Evolutionary conservation across 2,329 filamentous ascomycete genomes (phyloP), one percentile per base, ranked within the genome.

Genomic region (Cladosporium sp.): DNA sequence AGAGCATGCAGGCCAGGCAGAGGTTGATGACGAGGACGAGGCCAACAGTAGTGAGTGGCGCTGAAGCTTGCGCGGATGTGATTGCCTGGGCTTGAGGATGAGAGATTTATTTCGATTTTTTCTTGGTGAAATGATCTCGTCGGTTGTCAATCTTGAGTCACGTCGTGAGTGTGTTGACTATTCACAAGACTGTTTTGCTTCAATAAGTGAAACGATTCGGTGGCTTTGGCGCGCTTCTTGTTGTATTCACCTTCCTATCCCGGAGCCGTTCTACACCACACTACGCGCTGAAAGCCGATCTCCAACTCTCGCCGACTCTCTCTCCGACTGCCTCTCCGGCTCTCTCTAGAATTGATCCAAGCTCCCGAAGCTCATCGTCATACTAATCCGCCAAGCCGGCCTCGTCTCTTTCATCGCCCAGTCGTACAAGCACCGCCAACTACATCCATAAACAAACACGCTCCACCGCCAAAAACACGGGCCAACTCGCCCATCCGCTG

Each of bases 1-100:
- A 27, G 22, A 27, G 22, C 11, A 34, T 11, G n/a, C 32, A 17
- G 6, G 15, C 32, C 32, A 48, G 45, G 45, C 45, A 40, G 45
- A 15, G 27, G n/a, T 24, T 41, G 45, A 34, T 48, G 45, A 48
- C 45, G 37, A 41, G 17, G 12, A 34, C 24, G 22, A 48, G 9
- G 38, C 11, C 8, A n/a, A n/a, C n/a, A n/a, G n/a, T n/a, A n/a
- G n/a, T n/a, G n/a, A 13, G 45, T 48, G 45, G 45, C 45, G 44
- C 47, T 37, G 38, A 41, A 43, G 54, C 49, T 54, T 54, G 52
- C 53, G 52, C 39, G 50, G 50, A 48, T 42, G 38, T 40, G 54
- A 49, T 50, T 56, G 54, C 54, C 54, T 56, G 38, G 30, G 30
- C 18, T 48, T 40, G 38, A n/a, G n/a, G n/a, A n/a, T 39, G 44